A percentile compares a stretch with the other conserved stretches of the same genome.
phyloP scores from a whole-genome alignment of 116 monocot species.

The Phalaenopsis hybrid region DNA sequence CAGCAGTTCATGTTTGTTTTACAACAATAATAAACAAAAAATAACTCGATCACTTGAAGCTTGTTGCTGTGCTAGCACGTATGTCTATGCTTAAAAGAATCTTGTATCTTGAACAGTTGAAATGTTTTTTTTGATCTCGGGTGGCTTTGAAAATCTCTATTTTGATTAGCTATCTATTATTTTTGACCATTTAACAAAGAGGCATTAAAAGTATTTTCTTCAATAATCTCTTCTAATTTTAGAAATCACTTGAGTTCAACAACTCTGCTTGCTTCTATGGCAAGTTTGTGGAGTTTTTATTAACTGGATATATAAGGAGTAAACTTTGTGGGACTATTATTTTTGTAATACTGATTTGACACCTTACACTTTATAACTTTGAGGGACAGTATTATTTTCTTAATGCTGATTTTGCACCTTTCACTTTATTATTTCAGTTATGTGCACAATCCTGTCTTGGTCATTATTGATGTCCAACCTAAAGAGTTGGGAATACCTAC shows the following conservation, averaged over 20 bases:
- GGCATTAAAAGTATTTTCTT: neutral
- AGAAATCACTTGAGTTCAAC: neutral
- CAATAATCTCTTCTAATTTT: neutral
- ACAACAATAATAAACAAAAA: neutral
- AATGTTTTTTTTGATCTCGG: neutral
- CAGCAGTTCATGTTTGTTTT: neutral
- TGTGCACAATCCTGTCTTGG: slow-evolving; percentile 89
- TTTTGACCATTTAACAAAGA: neutral
- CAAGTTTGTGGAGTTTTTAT: slow-evolving; percentile 1
- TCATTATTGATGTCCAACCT: slow-evolving; percentile 97
- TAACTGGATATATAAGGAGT: neutral
- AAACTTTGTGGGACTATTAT: neutral
- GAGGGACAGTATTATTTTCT: neutral
- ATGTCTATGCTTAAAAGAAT: neutral
- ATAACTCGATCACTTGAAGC: too few species aligned
- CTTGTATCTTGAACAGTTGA: neutral
- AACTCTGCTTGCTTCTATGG: neutral
- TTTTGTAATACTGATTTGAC: neutral
- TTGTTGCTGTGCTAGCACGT: neutral
- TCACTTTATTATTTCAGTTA: slow-evolving; percentile 44
- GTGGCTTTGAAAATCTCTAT: neutral
- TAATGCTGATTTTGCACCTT: neutral
- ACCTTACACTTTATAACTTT: neutral
- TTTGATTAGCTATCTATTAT: slow-evolving; percentile 1
- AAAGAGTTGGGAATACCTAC: slow-evolving; percentile 94